Evolutionary conservation across 306 rosid genomes (phyloP), one percentile per base, ranked within the genome.

Genomic region (Vachellia pachyceras): DNA sequence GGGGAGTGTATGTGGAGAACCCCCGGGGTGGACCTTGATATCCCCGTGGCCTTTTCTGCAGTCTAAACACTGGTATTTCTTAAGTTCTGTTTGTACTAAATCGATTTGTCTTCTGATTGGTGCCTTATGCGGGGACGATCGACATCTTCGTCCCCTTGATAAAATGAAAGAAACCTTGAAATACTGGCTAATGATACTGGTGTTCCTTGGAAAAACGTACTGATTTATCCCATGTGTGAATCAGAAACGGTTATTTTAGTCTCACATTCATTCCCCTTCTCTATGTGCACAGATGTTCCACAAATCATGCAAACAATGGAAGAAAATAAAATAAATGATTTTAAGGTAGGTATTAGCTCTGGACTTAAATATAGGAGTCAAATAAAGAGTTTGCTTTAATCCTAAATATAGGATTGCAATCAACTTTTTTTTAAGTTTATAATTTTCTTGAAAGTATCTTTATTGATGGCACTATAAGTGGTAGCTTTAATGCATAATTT

Each of bases 11-110:
- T 78, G 41, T 60, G 12, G 80, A 81, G 83, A 83, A 70, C 47
- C 6, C 33, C 36, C 66, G n/a, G n/a, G n/a, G n/a, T n/a, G n/a
- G n/a, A n/a, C n/a, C n/a, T n/a, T n/a, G n/a, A n/a, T n/a, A n/a
- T n/a, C n/a, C n/a, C n/a, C n/a, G n/a, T n/a, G n/a, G n/a, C n/a
- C n/a, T n/a, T n/a, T n/a, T n/a, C n/a, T n/a, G n/a, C n/a, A n/a
- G n/a, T n/a, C n/a, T n/a, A n/a, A n/a, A n/a, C n/a, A n/a, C n/a
- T n/a, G n/a, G n/a, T n/a, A n/a, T n/a, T 69, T 20, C 13, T 52
- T 44, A 33, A 14, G 69, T 79, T 63, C 52, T 40, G n/a, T 41
- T 22, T 73, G 42, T 88, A 80, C 80, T 42, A 68, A 74, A 78
- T 69, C 9, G 10, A 42, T 42, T 42, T 49, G 49, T 72, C 45